Percentiles rank a stretch among this genome's conserved stretches.
These are phyloP conservation scores for Pythium dissimile DNA, from an alignment of 352 stramenopile species.

Conservation along the genomic window DNA sequence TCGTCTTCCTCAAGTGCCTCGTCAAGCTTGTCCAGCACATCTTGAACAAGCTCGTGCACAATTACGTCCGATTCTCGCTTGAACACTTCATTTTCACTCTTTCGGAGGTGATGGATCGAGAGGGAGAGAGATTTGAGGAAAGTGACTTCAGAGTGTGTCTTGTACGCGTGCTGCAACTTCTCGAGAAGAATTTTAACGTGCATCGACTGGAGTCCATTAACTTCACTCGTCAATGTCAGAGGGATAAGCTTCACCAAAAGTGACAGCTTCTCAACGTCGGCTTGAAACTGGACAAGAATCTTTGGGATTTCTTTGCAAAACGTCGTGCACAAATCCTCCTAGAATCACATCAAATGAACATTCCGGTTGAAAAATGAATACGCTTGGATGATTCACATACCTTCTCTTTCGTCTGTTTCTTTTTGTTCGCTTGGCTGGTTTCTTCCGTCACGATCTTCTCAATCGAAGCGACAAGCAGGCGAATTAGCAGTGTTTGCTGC, in stretches of 20 bases:
- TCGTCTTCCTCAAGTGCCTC: constrained; percentile 51
- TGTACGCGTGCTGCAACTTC: constrained; percentile 72
- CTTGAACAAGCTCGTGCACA: constrained; percentile 69
- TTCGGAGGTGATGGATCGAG: constrained; percentile 64
- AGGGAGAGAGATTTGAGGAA: constrained; percentile 63
- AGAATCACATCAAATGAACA: background rate
- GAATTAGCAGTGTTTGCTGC: constrained; percentile 77
- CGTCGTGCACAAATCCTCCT: constrained; percentile 75
- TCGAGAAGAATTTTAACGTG: constrained; percentile 72
- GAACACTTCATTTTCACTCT: constrained; percentile 71
- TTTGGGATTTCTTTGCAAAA: constrained; percentile 82
- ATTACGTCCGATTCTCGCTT: constrained; percentile 77
- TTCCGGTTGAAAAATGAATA: background rate
- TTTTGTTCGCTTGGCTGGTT: constrained; percentile 31
- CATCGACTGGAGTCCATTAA: constrained; percentile 63
- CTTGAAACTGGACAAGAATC: constrained; percentile 72
- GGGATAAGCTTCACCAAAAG: constrained; percentile 76
- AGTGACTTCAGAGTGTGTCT: constrained; percentile 63
- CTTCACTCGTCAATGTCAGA: constrained; percentile 49
- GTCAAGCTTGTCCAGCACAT: constrained; percentile 59
- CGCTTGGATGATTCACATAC: constrained; percentile 25
- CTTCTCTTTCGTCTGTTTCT: constrained; percentile 44
- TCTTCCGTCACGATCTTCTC: constrained; percentile 47
- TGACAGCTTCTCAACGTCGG: constrained; percentile 73
- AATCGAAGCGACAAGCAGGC: constrained; percentile 65